These are phyloP conservation scores for Xylariaceae sp. DNA, from an alignment of 2,329 filamentous ascomycete genomes.

Conservation along the genomic window DNA sequence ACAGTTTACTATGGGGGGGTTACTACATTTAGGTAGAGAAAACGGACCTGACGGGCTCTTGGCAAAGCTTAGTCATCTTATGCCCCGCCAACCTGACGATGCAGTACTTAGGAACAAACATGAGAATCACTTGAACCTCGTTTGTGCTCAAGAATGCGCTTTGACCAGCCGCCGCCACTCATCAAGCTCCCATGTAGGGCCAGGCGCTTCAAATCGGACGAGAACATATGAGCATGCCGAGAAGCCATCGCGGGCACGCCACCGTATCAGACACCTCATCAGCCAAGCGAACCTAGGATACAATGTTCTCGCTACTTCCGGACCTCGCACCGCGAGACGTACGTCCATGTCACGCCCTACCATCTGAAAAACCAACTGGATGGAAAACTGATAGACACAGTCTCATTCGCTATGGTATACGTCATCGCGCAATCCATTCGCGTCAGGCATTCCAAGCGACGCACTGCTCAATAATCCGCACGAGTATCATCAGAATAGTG, in stretches of 20 bases:
- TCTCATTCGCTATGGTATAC: slow-evolving; percentile 72
- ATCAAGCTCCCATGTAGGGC: too few species aligned
- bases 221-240: too few species aligned
- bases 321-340: slow-evolving; percentile 69
- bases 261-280: not conserved
- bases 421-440: slow-evolving; percentile 52
- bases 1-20: too few species aligned
- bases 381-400: slow-evolving; percentile 36
- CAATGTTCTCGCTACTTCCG: slow-evolving; percentile 61
- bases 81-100: slow-evolving; percentile 10
- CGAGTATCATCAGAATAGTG: slow-evolving; percentile 19
- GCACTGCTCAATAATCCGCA: slow-evolving; percentile 28
- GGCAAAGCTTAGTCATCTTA: slow-evolving; percentile 12
- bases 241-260: too few species aligned
- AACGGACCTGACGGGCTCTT: too few species aligned
- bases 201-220: too few species aligned
- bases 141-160: too few species aligned
- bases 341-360: slow-evolving; percentile 28
- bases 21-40: too few species aligned
- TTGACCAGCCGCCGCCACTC: too few species aligned
- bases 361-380: not conserved
- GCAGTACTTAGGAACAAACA: not conserved
- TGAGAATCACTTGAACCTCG: not conserved
- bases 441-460: slow-evolving; percentile 31
- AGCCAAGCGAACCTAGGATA: not conserved